Evolutionary conservation across 2,329 filamentous ascomycete genomes (phyloP).

Genomic region (Ilyonectria sp.): DNA sequence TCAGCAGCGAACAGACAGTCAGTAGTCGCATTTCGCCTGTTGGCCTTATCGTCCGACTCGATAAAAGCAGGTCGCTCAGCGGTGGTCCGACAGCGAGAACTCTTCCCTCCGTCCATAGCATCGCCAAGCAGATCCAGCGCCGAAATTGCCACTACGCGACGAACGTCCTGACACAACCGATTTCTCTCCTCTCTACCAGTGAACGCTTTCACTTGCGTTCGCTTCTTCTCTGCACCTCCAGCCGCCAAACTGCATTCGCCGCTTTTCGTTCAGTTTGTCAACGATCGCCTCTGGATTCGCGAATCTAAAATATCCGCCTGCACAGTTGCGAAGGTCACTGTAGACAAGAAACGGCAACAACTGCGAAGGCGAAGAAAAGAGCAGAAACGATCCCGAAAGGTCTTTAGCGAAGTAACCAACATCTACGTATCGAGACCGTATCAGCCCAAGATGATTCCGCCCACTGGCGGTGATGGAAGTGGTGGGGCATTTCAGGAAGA

Average conservation of each 20-base stretch:
- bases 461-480: constrained; percentile 52
- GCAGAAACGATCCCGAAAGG: constrained; percentile 54
- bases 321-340: constrained; percentile 41
- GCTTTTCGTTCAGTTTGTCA: constrained; percentile 74
- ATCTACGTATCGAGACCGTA: constrained; percentile 61
- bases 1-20: constrained; percentile 9
- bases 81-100: constrained; percentile 7
- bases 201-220: constrained; percentile 15
- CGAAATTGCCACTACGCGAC: not conserved
- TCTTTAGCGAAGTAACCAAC: constrained; percentile 59
- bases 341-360: constrained; percentile 53
- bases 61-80: constrained; percentile 8
- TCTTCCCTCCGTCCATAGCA: not conserved
- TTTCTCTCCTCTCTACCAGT: not conserved
- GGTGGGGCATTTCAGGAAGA: constrained; percentile 79
- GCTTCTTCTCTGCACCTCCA: constrained; percentile 30
- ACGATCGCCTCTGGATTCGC: constrained; percentile 58
- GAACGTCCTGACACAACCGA: not conserved
- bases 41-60: not conserved
- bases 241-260: constrained; percentile 80
- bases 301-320: constrained; percentile 35
- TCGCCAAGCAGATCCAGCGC: not conserved
- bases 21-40: constrained; percentile 3
- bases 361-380: constrained; percentile 53
- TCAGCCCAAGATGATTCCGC: constrained; percentile 63